These are phyloP conservation scores for Botrytis medusae DNA, from an alignment of 2,329 filamentous ascomycete species.

Conservation along the genomic window DNA sequence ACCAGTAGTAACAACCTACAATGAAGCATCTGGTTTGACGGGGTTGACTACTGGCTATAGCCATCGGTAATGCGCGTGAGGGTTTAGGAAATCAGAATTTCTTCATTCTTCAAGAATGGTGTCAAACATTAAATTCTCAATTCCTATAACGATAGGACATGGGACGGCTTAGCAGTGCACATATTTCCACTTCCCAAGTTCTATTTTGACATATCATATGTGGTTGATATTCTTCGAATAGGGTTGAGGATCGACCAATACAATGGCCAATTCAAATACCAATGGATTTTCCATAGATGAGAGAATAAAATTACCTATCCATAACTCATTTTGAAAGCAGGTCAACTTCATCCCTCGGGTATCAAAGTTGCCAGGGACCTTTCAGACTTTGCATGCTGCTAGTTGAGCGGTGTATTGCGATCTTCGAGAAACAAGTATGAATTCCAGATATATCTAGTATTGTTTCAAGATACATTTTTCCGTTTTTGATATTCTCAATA, in stretches of 20 bases:
- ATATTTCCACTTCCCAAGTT: too few relatives aligned
- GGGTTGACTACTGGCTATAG: not conserved
- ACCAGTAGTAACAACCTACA: fast-evolving
- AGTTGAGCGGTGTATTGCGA: too few relatives aligned
- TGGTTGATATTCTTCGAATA: too few relatives aligned
- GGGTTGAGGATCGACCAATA: not conserved
- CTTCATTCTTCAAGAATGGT: fast-evolving
- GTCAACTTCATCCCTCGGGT: not conserved
- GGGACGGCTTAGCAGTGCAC: not conserved
- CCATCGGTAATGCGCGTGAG: not conserved
- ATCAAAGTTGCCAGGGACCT: not conserved
- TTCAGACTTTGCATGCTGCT: not conserved
- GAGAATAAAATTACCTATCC: not conserved
- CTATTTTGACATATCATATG: not conserved
- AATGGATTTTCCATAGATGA: not conserved
- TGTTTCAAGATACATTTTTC: not conserved
- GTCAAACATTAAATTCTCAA: too few relatives aligned
- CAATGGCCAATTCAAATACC: too few relatives aligned
- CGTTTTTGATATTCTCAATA: not conserved
- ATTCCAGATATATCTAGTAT: not conserved
- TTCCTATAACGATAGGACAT: too few relatives aligned
- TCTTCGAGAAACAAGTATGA: not conserved
- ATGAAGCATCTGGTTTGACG: not conserved
- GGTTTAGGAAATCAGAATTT: not conserved
- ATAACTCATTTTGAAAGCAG: not conserved